Evolutionary conservation across 2,329 filamentous ascomycete species (phyloP).

Genomic region (Pseudocercospora fuligena): DNA sequence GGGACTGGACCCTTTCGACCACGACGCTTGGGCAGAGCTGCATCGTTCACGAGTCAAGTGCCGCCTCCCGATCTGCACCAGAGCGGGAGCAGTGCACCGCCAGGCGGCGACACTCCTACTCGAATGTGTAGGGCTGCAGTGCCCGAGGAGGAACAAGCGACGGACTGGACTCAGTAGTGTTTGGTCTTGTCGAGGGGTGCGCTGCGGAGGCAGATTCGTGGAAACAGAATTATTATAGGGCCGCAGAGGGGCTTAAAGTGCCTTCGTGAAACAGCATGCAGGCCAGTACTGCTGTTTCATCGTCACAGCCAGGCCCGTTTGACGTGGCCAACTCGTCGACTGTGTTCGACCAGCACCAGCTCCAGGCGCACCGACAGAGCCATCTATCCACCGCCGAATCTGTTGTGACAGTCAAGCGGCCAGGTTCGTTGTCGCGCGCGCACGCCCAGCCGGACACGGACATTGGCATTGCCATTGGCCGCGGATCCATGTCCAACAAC

Average conservation of each 20-base stretch:
- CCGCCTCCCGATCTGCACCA: constrained; percentile 8
- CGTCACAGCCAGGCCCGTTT: constrained; percentile 18
- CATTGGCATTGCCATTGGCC: constrained; percentile 23
- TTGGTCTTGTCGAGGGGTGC: not conserved
- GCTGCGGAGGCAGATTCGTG: not conserved
- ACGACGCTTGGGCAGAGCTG: constrained; percentile 19
- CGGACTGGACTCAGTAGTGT: not conserved
- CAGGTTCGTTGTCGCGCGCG: constrained; percentile 41
- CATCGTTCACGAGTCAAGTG: constrained; percentile 16
- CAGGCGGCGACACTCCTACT: not conserved
- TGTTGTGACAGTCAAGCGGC: constrained; percentile 47
- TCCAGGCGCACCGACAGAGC: constrained; percentile 18
- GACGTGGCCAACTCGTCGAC: constrained; percentile 19
- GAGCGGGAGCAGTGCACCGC: constrained; percentile 8
- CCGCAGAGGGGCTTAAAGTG: not conserved
- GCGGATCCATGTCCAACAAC: constrained; percentile 27
- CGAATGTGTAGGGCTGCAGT: constrained; percentile 20
- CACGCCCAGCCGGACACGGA: constrained; percentile 33
- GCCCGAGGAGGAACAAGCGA: not conserved
- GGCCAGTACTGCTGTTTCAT: constrained; percentile 19
- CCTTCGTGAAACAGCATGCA: constrained; percentile 23
- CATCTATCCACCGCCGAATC: constrained; percentile 49
- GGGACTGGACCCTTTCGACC: not conserved
- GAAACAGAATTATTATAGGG: not conserved
- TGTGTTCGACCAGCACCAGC: constrained; percentile 20